Conservation (phyloP, 2,329 filamentous ascomycete species). For the Venturia asperata region DNA sequence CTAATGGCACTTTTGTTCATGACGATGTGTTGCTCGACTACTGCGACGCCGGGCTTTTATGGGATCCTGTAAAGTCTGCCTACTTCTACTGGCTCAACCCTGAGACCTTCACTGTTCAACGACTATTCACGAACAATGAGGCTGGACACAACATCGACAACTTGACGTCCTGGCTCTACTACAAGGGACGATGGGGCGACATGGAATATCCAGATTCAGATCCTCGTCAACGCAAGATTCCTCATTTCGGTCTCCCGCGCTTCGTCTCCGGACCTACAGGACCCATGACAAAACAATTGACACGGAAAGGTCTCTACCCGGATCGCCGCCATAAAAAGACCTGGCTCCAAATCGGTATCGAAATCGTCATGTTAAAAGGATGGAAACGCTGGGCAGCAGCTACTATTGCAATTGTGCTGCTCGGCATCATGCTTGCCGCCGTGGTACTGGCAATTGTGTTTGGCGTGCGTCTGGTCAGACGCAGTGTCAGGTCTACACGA, state of each 20-base stretch:
- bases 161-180: constrained; percentile 61
- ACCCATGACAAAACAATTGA: constrained; percentile 79
- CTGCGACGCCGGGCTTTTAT: constrained; percentile 41
- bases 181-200: constrained; percentile 56
- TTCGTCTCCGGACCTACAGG: constrained; percentile 86
- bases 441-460: neutral
- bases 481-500: neutral
- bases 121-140: neutral
- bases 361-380: neutral
- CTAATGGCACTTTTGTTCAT: constrained; percentile 43
- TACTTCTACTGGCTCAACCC: constrained; percentile 50
- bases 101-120: neutral
- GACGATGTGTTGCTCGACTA: constrained; percentile 14
- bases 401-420: neutral
- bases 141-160: constrained; percentile 40
- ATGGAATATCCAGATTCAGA: constrained; percentile 47
- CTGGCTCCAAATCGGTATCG: constrained; percentile 5
- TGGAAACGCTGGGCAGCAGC: constrained; percentile 2
- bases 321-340: constrained; percentile 1
- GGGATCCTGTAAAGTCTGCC: constrained; percentile 52
- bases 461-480: neutral
- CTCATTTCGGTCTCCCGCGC: constrained; percentile 72
- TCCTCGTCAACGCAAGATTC: constrained; percentile 54
- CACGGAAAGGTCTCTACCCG: constrained; percentile 58
- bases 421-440: neutral